Evolutionary conservation across 2,329 filamentous ascomycete genomes (phyloP).

Genomic region (Fusarium protoensiforme): DNA sequence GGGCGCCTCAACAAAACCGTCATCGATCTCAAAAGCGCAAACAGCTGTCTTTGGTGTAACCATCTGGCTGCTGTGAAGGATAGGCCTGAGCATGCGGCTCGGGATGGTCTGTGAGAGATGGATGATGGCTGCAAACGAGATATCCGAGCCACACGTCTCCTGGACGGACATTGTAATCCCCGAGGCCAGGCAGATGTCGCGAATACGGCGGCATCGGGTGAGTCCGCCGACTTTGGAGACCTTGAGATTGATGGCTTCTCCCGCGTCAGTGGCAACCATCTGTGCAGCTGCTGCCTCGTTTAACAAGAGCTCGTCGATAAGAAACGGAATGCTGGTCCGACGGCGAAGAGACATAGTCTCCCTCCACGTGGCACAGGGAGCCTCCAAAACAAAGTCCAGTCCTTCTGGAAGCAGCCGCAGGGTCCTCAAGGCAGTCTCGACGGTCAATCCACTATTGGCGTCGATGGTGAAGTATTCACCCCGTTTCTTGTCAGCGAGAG

Average conservation of each 20-base stretch:
- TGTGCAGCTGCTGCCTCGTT: not conserved
- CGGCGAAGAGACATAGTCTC: constrained; percentile 6
- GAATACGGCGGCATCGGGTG: constrained; percentile 4
- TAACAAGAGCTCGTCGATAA: constrained; percentile 10
- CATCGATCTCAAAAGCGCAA: constrained; percentile 2
- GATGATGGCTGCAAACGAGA: constrained; percentile 17
- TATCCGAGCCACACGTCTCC: constrained; percentile 11
- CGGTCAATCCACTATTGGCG: constrained; percentile 14
- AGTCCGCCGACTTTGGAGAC: constrained; percentile 16
- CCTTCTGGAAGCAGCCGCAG: constrained; percentile 8
- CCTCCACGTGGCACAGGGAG: constrained; percentile 9
- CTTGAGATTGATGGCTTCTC: constrained; percentile 9
- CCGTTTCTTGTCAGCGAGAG: constrained; percentile 1
- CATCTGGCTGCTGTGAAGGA: constrained; percentile 7
- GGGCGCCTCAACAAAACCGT: constrained; percentile 1
- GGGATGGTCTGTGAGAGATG: constrained; percentile 16
- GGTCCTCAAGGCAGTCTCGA: constrained; percentile 13
- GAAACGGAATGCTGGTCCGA: constrained; percentile 8
- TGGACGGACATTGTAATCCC: constrained; percentile 12
- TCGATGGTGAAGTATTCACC: constrained; percentile 12
- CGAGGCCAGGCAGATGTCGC: constrained; percentile 11
- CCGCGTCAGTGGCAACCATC: constrained; percentile 9
- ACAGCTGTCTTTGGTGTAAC: constrained; percentile 11
- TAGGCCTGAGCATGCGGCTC: not conserved
- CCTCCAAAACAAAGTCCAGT: constrained; percentile 15